Conservation (phyloP, 2,329 filamentous ascomycete species). For the Neonectria sp. region DNA sequence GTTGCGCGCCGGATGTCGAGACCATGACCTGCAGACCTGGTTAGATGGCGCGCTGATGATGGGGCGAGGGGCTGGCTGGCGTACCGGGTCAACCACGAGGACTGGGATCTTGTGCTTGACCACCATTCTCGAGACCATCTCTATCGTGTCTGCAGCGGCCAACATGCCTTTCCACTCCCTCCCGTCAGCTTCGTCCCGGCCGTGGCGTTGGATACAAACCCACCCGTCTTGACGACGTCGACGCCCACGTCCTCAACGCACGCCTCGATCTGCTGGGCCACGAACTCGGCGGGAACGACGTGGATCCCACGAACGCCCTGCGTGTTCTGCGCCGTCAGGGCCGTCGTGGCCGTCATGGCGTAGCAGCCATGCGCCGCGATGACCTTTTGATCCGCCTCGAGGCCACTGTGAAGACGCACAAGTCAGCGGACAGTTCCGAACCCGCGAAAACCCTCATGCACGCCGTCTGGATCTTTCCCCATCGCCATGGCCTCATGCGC, state of each 20-base stretch:
- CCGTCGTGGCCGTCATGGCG: slow-evolving; percentile 95
- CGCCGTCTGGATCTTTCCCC: too few relatives aligned
- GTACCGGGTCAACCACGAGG: slow-evolving; percentile 58
- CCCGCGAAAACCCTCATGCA: not conserved
- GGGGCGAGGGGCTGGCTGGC: slow-evolving; percentile 2
- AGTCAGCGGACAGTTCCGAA: not conserved
- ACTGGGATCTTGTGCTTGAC: slow-evolving; percentile 48
- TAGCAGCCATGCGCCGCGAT: slow-evolving; percentile 94
- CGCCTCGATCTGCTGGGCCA: slow-evolving; percentile 88
- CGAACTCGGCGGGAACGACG: slow-evolving; percentile 82
- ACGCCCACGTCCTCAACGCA: slow-evolving; percentile 87
- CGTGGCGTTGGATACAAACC: slow-evolving; percentile 38
- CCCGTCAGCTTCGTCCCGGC: slow-evolving; percentile 9
- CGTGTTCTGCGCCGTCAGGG: slow-evolving; percentile 97
- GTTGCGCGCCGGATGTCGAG: slow-evolving; percentile 81
- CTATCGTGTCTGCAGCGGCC: slow-evolving; percentile 55
- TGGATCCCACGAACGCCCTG: slow-evolving; percentile 87
- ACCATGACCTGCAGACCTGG: slow-evolving; percentile 83
- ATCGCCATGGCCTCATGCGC: not conserved
- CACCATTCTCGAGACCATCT: slow-evolving; percentile 52
- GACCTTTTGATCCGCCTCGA: slow-evolving; percentile 97
- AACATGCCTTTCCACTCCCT: slow-evolving; percentile 54
- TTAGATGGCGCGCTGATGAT: slow-evolving; percentile 23
- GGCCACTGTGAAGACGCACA: slow-evolving; percentile 71
- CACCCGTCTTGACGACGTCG: slow-evolving; percentile 94